Evolutionary conservation across 1,284 basidiomycete species (phyloP), one percentile per base, ranked within the genome.

Genomic region (Boletus albobrunnescens): DNA sequence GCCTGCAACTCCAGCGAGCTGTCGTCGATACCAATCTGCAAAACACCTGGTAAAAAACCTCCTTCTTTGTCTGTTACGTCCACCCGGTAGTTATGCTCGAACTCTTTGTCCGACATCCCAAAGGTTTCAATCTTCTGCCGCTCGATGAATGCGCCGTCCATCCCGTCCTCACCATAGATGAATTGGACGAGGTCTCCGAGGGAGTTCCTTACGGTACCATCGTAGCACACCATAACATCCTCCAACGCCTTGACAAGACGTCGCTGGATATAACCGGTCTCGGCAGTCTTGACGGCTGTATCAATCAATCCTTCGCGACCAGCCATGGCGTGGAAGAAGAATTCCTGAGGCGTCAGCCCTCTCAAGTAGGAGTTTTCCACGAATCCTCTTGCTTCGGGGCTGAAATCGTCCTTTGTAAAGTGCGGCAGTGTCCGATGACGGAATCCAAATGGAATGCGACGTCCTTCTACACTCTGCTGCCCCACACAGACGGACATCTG

Each of bases 301-400:
- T 99, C 96, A 60, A 99, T 98, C 45, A 99, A 73, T 79, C 96
- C 96, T 70, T 99, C 96, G 62, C 96, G 88, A 74, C 96, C 96
- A 61, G 95, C 95, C 96, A 99, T 99, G 47, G 96, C 96, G 72
- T 99, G 96, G 84, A 99, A 99, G 80, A 99, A 99, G 79, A 94
- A 99, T 66, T 99, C 96, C 60, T 98, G 94, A 0, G 96, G 94
- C 0, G 95, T 99, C 52, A 99, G 69, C 40, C 96, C 96, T 56
- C 95, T 88, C 24, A 99, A 77, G 64, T 99, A 99, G n/a, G 96
- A 99, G 69, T 99, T 99, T 68, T 99, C 96, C 52, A 99, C 95
- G 68, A 99, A 99, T 10, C 96, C 96, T 51, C 95, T 85, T n/a
- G 94, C 87, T 64, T 99, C 94, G 3, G 96, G 94, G 63, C 93